Base-by-base conservation (phyloP, 352 stramenopile species). In the Pythium vanterpoolii region DNA sequence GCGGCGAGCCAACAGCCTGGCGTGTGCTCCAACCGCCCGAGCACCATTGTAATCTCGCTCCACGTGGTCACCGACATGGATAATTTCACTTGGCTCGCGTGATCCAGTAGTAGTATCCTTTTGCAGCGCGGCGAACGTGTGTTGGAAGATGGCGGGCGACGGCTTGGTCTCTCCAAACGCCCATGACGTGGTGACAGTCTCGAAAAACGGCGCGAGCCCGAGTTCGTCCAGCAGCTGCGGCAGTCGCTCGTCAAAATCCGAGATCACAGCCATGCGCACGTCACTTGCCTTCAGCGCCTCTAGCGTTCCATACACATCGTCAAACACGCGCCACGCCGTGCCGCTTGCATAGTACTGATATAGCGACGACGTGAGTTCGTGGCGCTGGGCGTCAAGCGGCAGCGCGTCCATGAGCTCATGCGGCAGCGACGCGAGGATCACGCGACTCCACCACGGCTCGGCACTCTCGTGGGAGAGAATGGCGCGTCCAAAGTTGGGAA, bases 161-260 rank as follows among this genome's bases (percentile, higher is more conserved):
- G 81, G 84, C 44, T 93, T 93, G 59, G 75, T 63, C 2, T 58
- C 43, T 18, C 69, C 54, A n/a, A 79, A 60, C 4, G 21, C 42
- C 62, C 83, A 93, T 2, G 83, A 93, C 33, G 74, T 79, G 34
- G 79, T 76, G 46, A 90, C 73, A 31, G 77, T 70, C 6, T 81
- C 55, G 34, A 91, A 87, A 53, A 69, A 79, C 28, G 57, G 52
- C 31, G 62, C 56, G 14, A 93, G 74, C 28, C 57, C 57, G 38
- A 91, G 50, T 0, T 66, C 73, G 0, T 43, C 42, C 4, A 93
- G 59, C 24, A 93, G 65, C 3, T 42, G 19, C 30, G 73, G 66
- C 4, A 93, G 66, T 3, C 83, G 69, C 58, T 93, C 81, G 57
- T 93, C 83, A 64, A 89, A 91, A 66, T 93, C 89, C 51, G 81